Evolutionary conservation across 495 filamentous ascomycete genomes (phyloP).

Genomic region (Viridothelium virens): DNA sequence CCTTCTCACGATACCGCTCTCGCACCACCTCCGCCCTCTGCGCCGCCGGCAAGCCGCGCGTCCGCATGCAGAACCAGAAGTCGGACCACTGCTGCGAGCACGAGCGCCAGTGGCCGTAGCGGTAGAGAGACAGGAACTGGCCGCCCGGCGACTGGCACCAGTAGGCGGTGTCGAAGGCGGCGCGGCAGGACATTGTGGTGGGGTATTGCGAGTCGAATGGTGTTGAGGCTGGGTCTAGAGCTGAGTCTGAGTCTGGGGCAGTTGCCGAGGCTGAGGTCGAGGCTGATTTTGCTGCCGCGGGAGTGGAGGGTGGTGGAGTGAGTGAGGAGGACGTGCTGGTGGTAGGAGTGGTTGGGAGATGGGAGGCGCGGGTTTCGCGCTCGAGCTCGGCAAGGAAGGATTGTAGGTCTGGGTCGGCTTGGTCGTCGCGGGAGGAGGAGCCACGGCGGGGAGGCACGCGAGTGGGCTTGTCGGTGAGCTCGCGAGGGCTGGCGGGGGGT

Average conservation of each 20-base stretch:
- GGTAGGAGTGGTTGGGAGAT: conserved; percentile 17
- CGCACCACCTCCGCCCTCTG: conserved; percentile 51
- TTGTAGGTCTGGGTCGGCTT: conserved; percentile 55
- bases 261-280: conserved; percentile 30
- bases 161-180: conserved; percentile 87
- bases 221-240: too few species aligned
- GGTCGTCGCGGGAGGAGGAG: conserved; percentile 48
- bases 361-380: conserved; percentile 22
- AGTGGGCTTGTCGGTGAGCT: conserved; percentile 14
- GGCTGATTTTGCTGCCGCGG: conserved; percentile 16
- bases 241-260: too few species aligned
- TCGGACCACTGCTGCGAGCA: conserved; percentile 79
- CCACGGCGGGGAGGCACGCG: conserved; percentile 34
- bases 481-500: conserved; percentile 11
- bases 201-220: conserved; percentile 56
- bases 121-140: conserved; percentile 81
- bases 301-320: conserved; percentile 15
- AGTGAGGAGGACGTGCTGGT: conserved; percentile 8
- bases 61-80: conserved; percentile 95
- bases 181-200: conserved; percentile 75
- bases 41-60: conserved; percentile 41
- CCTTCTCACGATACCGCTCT: conserved; percentile 65
- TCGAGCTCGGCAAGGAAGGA: conserved; percentile 44
- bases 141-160: conserved; percentile 91
- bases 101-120: conserved; percentile 61